Evolutionary conservation across 345 rosid genomes (phyloP).

Genomic region (Moricandia arvensis): DNA sequence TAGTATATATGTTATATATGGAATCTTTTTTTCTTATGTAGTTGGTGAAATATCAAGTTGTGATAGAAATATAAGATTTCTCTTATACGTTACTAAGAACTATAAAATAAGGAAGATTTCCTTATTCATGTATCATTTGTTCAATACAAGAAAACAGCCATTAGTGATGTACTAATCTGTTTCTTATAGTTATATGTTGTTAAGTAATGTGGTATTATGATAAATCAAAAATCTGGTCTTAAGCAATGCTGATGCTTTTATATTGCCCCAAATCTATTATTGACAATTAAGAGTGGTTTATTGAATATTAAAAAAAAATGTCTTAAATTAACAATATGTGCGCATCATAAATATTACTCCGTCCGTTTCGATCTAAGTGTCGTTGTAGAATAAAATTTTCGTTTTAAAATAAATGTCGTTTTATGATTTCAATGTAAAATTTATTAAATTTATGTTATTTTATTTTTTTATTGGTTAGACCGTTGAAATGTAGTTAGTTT

Average conservation of each 20-base stretch:
- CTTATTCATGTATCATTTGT: not conserved
- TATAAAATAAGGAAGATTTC: not conserved
- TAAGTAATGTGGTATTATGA: not conserved
- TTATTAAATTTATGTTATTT: too few species aligned
- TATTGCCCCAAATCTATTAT: not conserved
- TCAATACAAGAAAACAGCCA: not conserved
- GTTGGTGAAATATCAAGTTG: constrained; percentile 15
- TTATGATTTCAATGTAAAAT: too few species aligned
- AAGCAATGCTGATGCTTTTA: too few species aligned
- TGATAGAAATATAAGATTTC: not conserved
- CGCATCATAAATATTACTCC: not conserved
- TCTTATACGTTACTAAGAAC: not conserved
- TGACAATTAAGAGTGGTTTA: not conserved
- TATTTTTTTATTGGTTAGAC: too few species aligned
- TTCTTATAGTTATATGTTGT: not conserved
- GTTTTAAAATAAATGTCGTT: too few species aligned
- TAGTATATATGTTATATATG: not conserved
- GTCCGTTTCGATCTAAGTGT: too few species aligned
- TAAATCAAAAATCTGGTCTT: not conserved
- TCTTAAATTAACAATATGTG: not conserved
- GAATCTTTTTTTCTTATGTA: not conserved
- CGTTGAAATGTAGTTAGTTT: too few species aligned
- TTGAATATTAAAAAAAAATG: not conserved
- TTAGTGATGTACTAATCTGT: not conserved
- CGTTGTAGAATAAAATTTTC: too few species aligned